A percentile compares a stretch with the other conserved stretches of the same genome.
Evolutionary conservation across 2,329 filamentous ascomycete genomes (phyloP).

Genomic region (Fusarium sp.): DNA sequence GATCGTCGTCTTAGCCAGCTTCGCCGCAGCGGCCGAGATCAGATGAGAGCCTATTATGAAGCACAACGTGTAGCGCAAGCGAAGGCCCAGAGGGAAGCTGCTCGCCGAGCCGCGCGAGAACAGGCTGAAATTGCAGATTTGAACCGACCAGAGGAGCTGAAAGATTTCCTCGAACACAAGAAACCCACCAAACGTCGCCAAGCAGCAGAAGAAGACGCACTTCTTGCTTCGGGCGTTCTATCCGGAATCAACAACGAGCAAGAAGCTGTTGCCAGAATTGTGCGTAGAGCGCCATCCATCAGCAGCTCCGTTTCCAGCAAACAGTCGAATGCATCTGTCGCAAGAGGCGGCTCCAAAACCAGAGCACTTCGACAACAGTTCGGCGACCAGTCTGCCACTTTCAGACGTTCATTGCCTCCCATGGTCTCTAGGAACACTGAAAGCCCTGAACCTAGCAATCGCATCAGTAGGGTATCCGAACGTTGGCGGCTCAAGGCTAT

Average conservation of each 20-base stretch:
- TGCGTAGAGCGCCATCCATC: slow-evolving; percentile 48
- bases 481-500: slow-evolving; percentile 64
- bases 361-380: slow-evolving; percentile 55
- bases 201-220: slow-evolving; percentile 55
- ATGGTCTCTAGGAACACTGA: slow-evolving; percentile 48
- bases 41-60: slow-evolving; percentile 62
- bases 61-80: slow-evolving; percentile 53
- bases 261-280: slow-evolving; percentile 53
- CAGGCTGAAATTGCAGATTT: slow-evolving; percentile 46
- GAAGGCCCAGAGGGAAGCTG: slow-evolving; percentile 54
- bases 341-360: slow-evolving; percentile 54
- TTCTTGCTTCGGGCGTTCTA: slow-evolving; percentile 60
- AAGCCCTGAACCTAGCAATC: slow-evolving; percentile 46
- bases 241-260: slow-evolving; percentile 58
- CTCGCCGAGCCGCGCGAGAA: slow-evolving; percentile 45
- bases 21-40: slow-evolving; percentile 65
- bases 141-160: slow-evolving; percentile 55
- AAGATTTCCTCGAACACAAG: slow-evolving; percentile 52
- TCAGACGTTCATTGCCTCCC: slow-evolving; percentile 58
- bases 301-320: slow-evolving; percentile 40
- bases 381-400: slow-evolving; percentile 49
- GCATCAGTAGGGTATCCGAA: slow-evolving; percentile 57
- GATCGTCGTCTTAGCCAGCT: slow-evolving; percentile 64
- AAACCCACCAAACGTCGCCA: slow-evolving; percentile 50
- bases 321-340: slow-evolving; percentile 38